Evolutionary conservation across 805 yeast species (phyloP), one percentile per base, ranked within the genome.

Genomic region (Saccharomycopsis selenospora): DNA sequence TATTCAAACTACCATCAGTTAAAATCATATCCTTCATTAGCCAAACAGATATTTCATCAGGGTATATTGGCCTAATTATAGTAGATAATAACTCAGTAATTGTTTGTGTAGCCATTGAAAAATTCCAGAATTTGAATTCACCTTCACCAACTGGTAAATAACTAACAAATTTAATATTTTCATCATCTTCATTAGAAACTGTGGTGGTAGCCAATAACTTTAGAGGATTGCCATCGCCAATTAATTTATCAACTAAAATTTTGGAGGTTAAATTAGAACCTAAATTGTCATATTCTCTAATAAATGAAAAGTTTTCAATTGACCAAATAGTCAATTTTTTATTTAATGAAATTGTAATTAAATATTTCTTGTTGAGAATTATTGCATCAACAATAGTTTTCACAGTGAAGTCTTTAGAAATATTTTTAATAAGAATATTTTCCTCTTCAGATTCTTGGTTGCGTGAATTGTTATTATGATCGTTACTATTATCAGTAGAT

Each of bases 301-400:
- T 38, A n/a, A 67, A 56, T 3, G 57, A 42, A 43, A 64, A 58
- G 3, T 68, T 56, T 0, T 58, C 53, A 3, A 82, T 56, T 25
- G 78, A 72, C 90, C 93, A 86, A 18, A 84, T 55, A 52, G 78
- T 75, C 29, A 86, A 55, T 3, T 61, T 61, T 56, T 75, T 76
- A 56, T 76, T 71, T 18, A 81, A 72, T 0, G 85, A 69, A 27
- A 80, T 65, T 0, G 88, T 75, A 3, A 75, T 66, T 14, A 73
- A 45, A 36, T 57, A 55, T 25, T 64, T 61, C 7, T 49, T 43
- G 26, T 57, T 53, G 36, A 60, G 54, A 14, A 56, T 56, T 10
- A 55, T 49, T 3, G 59, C 57, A 42, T 60, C 68, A 41, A 71
- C 53, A 4, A 59, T 63, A 0, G 72, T 63, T 36, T 66, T 62